phyloP scores from a whole-genome alignment of 139 green algal genomes.

The Klebsormidium nitens region DNA sequence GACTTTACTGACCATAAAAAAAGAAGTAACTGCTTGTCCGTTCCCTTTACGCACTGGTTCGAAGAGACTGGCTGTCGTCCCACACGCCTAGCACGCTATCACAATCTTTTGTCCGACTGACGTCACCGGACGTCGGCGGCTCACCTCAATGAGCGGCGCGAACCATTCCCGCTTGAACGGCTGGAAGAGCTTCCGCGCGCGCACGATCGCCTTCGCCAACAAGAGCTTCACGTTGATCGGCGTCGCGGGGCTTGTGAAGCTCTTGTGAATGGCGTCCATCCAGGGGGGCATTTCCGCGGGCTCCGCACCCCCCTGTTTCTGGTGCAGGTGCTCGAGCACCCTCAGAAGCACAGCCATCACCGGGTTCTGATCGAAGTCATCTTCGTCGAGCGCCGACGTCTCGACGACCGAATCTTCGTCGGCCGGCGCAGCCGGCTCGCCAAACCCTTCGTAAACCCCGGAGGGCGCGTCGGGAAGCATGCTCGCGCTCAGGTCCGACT shows the following conservation, averaged over 20 bases:
- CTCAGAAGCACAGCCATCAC: conserved; percentile 8
- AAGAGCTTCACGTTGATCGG: conserved; percentile 30
- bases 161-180: conserved; percentile 1
- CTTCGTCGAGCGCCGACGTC: neutral
- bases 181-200: conserved; percentile 5
- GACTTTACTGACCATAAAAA: too few relatives aligned
- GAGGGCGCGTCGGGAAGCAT: too few relatives aligned
- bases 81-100: too few relatives aligned
- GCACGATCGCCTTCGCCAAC: conserved; percentile 14
- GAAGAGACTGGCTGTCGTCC: too few relatives aligned
- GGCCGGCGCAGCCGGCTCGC: too few relatives aligned
- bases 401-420: too few relatives aligned
- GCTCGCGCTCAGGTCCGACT: too few relatives aligned
- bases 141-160: neutral
- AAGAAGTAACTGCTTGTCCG: too few relatives aligned
- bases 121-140: too few relatives aligned
- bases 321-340: conserved; percentile 4
- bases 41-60: too few relatives aligned
- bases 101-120: too few relatives aligned
- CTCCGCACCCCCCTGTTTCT: neutral
- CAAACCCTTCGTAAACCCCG: too few relatives aligned
- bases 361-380: conserved; percentile 16
- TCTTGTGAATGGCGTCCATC: conserved; percentile 13
- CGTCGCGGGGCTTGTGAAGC: neutral
- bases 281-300: conserved; percentile 9